phyloP scores from a whole-genome alignment of 169 alveolate species.

The Plasmodium coatneyi region DNA sequence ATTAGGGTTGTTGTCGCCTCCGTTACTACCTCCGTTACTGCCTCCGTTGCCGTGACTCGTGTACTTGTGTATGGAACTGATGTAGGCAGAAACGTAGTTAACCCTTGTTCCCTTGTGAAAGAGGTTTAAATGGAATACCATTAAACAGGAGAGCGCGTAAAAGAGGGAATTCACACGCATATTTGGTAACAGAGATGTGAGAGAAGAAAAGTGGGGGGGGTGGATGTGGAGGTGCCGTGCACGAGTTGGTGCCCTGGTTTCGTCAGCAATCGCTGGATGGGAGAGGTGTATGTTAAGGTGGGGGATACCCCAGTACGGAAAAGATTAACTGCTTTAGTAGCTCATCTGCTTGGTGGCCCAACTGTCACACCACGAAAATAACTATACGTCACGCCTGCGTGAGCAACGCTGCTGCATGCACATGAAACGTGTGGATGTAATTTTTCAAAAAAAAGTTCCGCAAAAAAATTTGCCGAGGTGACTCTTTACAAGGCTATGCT shows the following conservation, averaged over 20 bases:
- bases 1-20: background rate
- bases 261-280: background rate
- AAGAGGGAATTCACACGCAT: conserved; percentile 47
- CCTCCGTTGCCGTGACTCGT: background rate
- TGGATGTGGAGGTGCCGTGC: background rate
- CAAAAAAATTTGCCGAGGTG: background rate
- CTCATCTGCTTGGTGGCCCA: background rate
- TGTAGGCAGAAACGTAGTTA: conserved; percentile 35
- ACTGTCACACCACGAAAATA: background rate
- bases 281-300: background rate
- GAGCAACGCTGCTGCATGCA: background rate
- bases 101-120: conserved; percentile 24
- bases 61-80: background rate
- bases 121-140: conserved; percentile 56
- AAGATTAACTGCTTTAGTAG: background rate
- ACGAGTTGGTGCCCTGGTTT: background rate
- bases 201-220: background rate
- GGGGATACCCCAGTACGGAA: background rate
- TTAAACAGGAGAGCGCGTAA: conserved; percentile 12
- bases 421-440: background rate
- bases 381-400: background rate
- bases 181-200: background rate
- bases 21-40: background rate
- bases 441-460: background rate
- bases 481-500: background rate